phyloP scores from a whole-genome alignment of 257 asterid species.

The Lavandula angustifolia region DNA sequence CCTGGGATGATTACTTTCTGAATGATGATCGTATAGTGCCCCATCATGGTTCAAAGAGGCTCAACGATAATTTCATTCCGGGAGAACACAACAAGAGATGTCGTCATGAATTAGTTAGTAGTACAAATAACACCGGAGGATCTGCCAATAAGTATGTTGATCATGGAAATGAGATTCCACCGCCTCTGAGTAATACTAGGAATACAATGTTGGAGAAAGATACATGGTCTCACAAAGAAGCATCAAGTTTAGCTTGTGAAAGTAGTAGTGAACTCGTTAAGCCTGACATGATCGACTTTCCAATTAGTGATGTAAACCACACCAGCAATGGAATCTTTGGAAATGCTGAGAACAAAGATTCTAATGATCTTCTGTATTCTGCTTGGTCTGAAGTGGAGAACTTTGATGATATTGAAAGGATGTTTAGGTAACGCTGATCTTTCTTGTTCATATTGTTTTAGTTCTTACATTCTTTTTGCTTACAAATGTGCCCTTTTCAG shows the following conservation, averaged over 20 bases:
- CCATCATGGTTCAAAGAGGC: constrained; percentile 41
- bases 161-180: constrained; percentile 37
- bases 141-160: constrained; percentile 38
- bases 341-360: constrained; percentile 53
- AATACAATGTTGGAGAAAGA: constrained; percentile 51
- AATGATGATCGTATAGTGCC: constrained; percentile 76
- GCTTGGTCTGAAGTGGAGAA: constrained; percentile 74
- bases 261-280: constrained; percentile 42
- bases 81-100: constrained; percentile 49
- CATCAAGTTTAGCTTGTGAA: constrained; percentile 46
- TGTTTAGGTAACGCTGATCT: constrained; percentile 61
- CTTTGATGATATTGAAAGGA: constrained; percentile 78
- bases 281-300: constrained; percentile 47
- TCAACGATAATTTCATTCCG: constrained; percentile 36
- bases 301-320: constrained; percentile 50
- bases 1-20: constrained; percentile 64
- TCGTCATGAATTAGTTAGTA: constrained; percentile 38
- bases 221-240: constrained; percentile 43
- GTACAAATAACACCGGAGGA: constrained; percentile 35
- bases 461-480: constrained; percentile 20
- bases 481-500: constrained; percentile 45
- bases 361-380: constrained; percentile 58
- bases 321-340: constrained; percentile 51
- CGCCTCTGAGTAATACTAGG: constrained; percentile 38
- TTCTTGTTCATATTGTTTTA: constrained; percentile 6